A percentile compares a stretch with the other conserved stretches of the same genome.
Evolutionary conservation across 306 rosid species (phyloP).

Genomic region (Acacia crassicarpa): DNA sequence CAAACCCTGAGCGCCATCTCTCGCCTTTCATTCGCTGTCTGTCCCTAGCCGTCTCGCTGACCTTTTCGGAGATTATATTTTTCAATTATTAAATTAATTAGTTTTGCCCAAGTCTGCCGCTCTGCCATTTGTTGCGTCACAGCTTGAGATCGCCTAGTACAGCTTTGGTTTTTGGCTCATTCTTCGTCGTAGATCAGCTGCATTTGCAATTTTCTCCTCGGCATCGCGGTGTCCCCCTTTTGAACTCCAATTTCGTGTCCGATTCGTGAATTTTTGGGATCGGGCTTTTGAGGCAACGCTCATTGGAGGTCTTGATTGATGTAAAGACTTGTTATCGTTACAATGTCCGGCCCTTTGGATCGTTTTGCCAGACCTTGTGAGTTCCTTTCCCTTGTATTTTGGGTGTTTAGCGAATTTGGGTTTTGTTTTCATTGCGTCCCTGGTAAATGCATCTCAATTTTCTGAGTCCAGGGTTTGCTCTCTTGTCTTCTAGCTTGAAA

Average conservation of each 20-base stretch:
- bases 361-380: conserved; percentile 83
- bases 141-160: neutral
- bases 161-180: conserved; percentile 13
- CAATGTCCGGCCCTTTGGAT: conserved; percentile 83
- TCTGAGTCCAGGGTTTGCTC: conserved; percentile 33
- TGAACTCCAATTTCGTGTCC: conserved; percentile 15
- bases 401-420: neutral
- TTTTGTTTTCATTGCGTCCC: neutral
- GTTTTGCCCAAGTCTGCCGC: neutral
- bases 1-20: neutral
- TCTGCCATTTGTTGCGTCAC: neutral
- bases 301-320: conserved; percentile 24
- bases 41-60: conserved; percentile 51
- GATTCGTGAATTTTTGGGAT: conserved; percentile 6
- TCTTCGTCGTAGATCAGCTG: conserved; percentile 13
- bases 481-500: neutral
- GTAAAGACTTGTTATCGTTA: neutral
- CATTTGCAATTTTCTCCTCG: neutral
- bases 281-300: conserved; percentile 17
- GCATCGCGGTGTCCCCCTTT: neutral
- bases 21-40: neutral
- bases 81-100: neutral
- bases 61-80: conserved; percentile 18
- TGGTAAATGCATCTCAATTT: neutral
- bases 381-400: conserved; percentile 3